These are phyloP conservation scores for Podospora pseudoanserina DNA, from an alignment of 495 filamentous ascomycete genomes.

Conservation along the genomic window DNA sequence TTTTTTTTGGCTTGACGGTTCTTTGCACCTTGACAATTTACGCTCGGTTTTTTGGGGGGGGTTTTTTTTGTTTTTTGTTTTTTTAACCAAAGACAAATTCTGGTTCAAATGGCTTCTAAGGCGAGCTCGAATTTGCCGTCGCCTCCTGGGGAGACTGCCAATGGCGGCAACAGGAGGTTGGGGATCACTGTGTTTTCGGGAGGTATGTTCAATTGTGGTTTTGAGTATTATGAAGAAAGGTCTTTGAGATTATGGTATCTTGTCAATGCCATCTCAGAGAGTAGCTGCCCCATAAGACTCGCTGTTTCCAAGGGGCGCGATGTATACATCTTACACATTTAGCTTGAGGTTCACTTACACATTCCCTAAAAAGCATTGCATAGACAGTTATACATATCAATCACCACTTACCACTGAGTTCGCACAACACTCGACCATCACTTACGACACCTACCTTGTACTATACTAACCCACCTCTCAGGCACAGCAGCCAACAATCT, in stretches of 20 bases:
- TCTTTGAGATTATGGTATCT: not conserved
- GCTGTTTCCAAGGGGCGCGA: no score
- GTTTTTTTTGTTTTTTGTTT: not conserved
- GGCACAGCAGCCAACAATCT: slow-evolving; percentile 91
- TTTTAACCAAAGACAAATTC: not conserved
- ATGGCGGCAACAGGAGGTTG: slow-evolving; percentile 11
- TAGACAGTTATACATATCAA: not conserved
- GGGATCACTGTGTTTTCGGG: slow-evolving; percentile 34
- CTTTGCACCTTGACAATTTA: not conserved
- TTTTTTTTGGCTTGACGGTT: not conserved
- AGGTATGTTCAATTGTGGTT: slow-evolving; percentile 18
- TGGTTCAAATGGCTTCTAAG: not conserved
- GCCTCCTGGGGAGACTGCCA: not conserved
- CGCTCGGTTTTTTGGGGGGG: no score
- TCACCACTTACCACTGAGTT: not conserved
- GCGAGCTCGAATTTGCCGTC: not conserved
- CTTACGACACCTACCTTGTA: not conserved
- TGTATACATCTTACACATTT: not conserved
- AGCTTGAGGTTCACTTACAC: not conserved
- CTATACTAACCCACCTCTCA: slow-evolving; percentile 26
- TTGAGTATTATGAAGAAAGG: not conserved
- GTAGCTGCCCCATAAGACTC: no score
- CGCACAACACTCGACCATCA: not conserved
- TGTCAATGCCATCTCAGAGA: no score
- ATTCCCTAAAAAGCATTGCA: no score